Conservation (phyloP, 1,139 yeast species). For the Candida tropicalis region DNA sequence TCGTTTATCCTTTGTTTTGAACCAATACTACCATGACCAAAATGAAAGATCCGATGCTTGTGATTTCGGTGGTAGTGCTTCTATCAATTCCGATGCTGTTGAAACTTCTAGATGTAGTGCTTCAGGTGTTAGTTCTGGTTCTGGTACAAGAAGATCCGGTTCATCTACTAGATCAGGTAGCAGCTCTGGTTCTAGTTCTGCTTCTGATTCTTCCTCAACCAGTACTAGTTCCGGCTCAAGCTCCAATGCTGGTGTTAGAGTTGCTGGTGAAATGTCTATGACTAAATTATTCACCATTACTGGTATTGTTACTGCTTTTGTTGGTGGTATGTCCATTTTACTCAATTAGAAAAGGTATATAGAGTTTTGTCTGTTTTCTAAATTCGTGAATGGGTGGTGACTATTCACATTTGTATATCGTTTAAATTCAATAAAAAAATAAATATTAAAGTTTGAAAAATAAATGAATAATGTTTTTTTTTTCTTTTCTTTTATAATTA, state of each 20-base stretch:
- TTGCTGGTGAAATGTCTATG: slow-evolving; percentile 1
- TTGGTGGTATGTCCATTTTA: slow-evolving; percentile 43
- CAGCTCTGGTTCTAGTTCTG: slow-evolving; percentile 21
- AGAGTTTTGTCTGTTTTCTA: too few species aligned
- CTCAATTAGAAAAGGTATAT: slow-evolving; percentile 16
- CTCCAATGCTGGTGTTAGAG: slow-evolving; percentile 1
- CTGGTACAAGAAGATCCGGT: slow-evolving; percentile 18
- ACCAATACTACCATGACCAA: slow-evolving; percentile 40
- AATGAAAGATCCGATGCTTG: slow-evolving; percentile 36
- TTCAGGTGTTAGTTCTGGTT: not conserved
- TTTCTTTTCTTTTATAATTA: too few species aligned
- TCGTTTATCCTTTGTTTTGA: slow-evolving; percentile 43
- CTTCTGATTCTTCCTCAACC: slow-evolving; percentile 20
- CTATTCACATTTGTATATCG: not conserved
- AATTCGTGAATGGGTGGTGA: too few species aligned
- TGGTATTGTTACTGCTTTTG: slow-evolving; percentile 35
- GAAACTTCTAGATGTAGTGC: slow-evolving; percentile 32
- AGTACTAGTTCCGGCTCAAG: slow-evolving; percentile 17
- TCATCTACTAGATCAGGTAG: slow-evolving; percentile 27
- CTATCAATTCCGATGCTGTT: slow-evolving; percentile 30
- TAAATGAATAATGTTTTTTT: slow-evolving; percentile 1
- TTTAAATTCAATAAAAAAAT: not conserved
- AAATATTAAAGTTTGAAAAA: not conserved
- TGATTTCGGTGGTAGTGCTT: slow-evolving; percentile 45
- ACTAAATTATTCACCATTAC: slow-evolving; percentile 23